A percentile compares a stretch with the other conserved stretches of the same genome.
Conservation (phyloP, 2,329 filamentous ascomycete species). For the Helminthosporium solani region DNA sequence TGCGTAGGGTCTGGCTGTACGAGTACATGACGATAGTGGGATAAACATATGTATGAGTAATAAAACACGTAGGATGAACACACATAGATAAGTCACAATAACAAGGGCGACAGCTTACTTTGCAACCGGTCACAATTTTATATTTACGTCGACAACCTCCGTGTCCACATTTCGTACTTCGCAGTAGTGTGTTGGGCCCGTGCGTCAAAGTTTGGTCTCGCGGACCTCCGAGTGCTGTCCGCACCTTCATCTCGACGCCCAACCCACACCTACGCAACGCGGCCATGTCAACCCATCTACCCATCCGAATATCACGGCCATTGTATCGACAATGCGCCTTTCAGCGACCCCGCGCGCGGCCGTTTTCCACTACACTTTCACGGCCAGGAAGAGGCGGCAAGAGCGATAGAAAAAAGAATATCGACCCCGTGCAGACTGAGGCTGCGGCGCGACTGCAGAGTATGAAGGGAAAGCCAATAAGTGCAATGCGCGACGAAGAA, state of each 20-base stretch:
- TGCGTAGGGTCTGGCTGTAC: neutral
- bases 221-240: neutral
- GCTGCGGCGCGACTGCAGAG: neutral
- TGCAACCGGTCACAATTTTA: too few species aligned
- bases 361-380: slow-evolving; percentile 27
- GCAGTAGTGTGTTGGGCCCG: neutral
- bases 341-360: slow-evolving; percentile 17
- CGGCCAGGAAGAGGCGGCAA: slow-evolving; percentile 5
- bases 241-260: neutral
- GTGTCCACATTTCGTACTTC: neutral
- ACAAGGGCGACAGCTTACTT: too few species aligned
- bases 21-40: neutral
- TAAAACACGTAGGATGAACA: too few species aligned
- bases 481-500: slow-evolving; percentile 3
- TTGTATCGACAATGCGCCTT: slow-evolving; percentile 32
- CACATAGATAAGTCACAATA: too few species aligned
- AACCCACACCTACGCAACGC: neutral
- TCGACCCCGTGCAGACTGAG: slow-evolving; percentile 1
- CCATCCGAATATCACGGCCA: slow-evolving; percentile 23
- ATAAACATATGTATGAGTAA: too few species aligned
- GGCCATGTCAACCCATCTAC: slow-evolving; percentile 31
- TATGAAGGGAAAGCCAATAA: neutral
- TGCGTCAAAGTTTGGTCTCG: neutral
- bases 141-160: neutral
- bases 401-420: neutral